Percentiles rank a stretch among this genome's conserved stretches.
These are phyloP conservation scores for Hirsutella minnesotensis DNA, from an alignment of 2,329 filamentous ascomycete species.

Conservation along the genomic window DNA sequence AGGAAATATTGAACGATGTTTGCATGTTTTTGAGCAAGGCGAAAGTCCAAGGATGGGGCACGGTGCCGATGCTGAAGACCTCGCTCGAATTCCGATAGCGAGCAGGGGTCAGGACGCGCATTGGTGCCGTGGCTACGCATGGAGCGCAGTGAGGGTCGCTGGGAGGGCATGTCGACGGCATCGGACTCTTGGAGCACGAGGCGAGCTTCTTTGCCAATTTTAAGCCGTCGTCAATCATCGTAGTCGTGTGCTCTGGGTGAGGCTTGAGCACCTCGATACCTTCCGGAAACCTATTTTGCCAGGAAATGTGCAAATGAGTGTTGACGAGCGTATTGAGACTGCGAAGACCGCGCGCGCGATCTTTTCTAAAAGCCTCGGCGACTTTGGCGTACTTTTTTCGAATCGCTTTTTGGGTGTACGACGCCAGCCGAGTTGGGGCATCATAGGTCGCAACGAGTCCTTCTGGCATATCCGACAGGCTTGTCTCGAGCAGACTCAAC, in stretches of 20 bases:
- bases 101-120: constrained; percentile 55
- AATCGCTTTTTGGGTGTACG: constrained; percentile 58
- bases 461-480: constrained; percentile 49
- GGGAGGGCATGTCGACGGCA: constrained; percentile 72
- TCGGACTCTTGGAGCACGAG: constrained; percentile 60
- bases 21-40: constrained; percentile 53
- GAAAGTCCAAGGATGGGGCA: constrained; percentile 86
- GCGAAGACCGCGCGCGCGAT: constrained; percentile 47
- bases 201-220: constrained; percentile 65
- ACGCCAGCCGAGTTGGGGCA: constrained; percentile 57
- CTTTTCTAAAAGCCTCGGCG: constrained; percentile 45
- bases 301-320: constrained; percentile 72
- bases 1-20: constrained; percentile 47
- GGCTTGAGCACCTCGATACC: constrained; percentile 80
- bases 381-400: constrained; percentile 55
- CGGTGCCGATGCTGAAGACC: constrained; percentile 71
- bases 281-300: constrained; percentile 65
- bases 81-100: constrained; percentile 60
- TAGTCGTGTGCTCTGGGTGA: constrained; percentile 60
- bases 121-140: constrained; percentile 50
- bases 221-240: constrained; percentile 56
- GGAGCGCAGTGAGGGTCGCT: constrained; percentile 64
- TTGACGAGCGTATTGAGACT: constrained; percentile 67
- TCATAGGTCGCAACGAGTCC: constrained; percentile 55
- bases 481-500: constrained; percentile 43